These are phyloP conservation scores for Cutaneotrichosporon arboriforme DNA, from an alignment of 1,284 basidiomycete genomes.

Conservation along the genomic window DNA sequence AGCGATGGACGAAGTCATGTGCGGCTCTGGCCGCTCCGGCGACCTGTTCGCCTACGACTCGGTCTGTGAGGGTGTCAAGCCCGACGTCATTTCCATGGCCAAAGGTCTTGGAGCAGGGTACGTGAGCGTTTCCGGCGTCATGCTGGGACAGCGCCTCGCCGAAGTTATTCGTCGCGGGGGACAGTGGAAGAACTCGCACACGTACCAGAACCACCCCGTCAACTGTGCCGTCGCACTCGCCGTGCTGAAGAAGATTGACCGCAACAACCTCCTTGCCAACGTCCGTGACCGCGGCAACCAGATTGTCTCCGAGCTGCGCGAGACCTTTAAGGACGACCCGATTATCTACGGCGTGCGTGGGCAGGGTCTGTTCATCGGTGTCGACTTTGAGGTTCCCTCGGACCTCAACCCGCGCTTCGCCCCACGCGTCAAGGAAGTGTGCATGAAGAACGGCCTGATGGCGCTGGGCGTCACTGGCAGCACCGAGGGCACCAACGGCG, in stretches of 20 bases:
- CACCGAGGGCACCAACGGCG: constrained; percentile 27
- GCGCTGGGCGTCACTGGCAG: constrained; percentile 23
- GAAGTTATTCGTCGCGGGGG: constrained; percentile 59
- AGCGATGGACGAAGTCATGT: constrained; percentile 80
- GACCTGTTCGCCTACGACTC: constrained; percentile 56
- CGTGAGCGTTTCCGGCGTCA: constrained; percentile 70
- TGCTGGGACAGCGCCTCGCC: constrained; percentile 62
- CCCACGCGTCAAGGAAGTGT: constrained; percentile 24
- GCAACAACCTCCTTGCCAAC: constrained; percentile 55
- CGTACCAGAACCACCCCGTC: constrained; percentile 74
- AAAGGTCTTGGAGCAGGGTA: constrained; percentile 86
- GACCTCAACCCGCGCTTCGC: constrained; percentile 24
- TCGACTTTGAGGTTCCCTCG: constrained; percentile 26
- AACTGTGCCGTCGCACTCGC: constrained; percentile 71
- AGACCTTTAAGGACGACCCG: constrained; percentile 16
- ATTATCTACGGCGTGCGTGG: constrained; percentile 27
- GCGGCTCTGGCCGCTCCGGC: constrained; percentile 75
- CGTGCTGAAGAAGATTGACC: constrained; percentile 65
- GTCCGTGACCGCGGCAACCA: constrained; percentile 25
- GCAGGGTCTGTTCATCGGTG: constrained; percentile 56
- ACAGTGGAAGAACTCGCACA: constrained; percentile 64
- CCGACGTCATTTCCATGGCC: constrained; percentile 76
- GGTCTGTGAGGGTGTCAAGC: constrained; percentile 56
- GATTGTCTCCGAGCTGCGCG: constrained; percentile 19
- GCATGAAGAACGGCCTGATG: constrained; percentile 28